Base-by-base conservation (phyloP, 2,329 filamentous ascomycete genomes). In the Colletotrichum tabaci region DNA sequence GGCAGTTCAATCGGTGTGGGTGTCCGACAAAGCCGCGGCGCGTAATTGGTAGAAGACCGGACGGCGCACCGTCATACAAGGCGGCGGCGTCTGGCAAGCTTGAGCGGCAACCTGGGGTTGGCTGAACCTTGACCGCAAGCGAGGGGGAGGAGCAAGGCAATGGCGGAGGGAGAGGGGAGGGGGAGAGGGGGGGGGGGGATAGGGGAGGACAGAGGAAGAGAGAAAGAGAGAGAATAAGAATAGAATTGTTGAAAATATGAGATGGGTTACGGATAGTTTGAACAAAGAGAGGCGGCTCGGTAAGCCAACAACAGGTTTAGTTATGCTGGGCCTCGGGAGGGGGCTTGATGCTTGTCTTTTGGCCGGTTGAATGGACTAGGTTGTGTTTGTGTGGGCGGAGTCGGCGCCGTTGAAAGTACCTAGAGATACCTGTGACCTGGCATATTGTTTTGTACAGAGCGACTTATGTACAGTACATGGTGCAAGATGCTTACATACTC, bases 31-130 rank as follows among this genome's bases (percentile, higher is more conserved):
- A 67, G 60, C 58, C 64, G 58, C 63, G 64, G 57, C 44, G 57
- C 23, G 46, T 40, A 58, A 49, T 62, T 63, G 57, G 46, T 58
- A 68, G 44, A 53, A 44, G 35, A 12, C 21, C 21, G 44, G 38
- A 67, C 12, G 46, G 52, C 52, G 64, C 57, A 68, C 64, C 68
- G 64, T 71, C 68, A 63, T 71, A 67, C 68, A 63, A 62, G 65
- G 61, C 61, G 21, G 60, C 52, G 44, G 66, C 16, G 58, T 68
- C 13, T 3, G 60, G 35, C 61, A 60, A 49, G 21, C 30, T 30
- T 8, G 40, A 52, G 13, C 16, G 46, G 30, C 55, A 16, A 38
- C 9, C 52, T 16, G 44, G n/a, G 52, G 3, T 13, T 38, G 38
- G 10, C 46, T 30, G 30, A 30, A 9, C 30, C 30, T 30, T 30